A percentile compares a stretch with the other conserved stretches of the same genome.
Evolutionary conservation across 257 asterid genomes (phyloP).

Genomic region (Solanum sejunctum): DNA sequence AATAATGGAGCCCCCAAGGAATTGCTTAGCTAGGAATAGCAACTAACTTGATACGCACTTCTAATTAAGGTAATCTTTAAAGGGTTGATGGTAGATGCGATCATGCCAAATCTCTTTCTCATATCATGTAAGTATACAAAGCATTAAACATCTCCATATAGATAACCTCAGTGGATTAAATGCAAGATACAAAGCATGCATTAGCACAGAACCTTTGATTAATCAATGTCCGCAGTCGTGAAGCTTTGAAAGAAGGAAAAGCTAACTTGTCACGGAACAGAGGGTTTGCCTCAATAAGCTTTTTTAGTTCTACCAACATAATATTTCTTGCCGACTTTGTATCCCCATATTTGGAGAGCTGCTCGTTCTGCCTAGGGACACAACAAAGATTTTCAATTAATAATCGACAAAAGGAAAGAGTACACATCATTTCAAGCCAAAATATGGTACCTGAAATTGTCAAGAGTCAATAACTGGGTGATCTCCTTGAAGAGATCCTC

Average conservation of each 20-base stretch:
- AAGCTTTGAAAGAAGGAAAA: slow-evolving; percentile 70
- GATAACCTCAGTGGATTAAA: slow-evolving; percentile 1
- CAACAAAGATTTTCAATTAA: slow-evolving; percentile 8
- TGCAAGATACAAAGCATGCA: background rate
- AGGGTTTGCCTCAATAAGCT: slow-evolving; percentile 90
- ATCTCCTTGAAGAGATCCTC: slow-evolving; percentile 95
- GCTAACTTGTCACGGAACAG: slow-evolving; percentile 81
- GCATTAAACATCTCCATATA: background rate
- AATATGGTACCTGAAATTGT: slow-evolving; percentile 63
- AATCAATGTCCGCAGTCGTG: slow-evolving; percentile 82
- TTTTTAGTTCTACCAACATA: slow-evolving; percentile 81
- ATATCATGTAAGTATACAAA: background rate
- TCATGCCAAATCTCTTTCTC: background rate
- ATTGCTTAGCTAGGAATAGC: background rate
- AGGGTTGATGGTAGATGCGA: background rate
- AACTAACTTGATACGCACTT: background rate
- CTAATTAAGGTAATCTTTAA: background rate
- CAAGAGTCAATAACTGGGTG: slow-evolving; percentile 71
- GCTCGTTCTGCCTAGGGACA: slow-evolving; percentile 78
- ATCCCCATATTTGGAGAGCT: slow-evolving; percentile 93
- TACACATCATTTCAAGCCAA: background rate
- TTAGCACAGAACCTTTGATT: slow-evolving; percentile 61
- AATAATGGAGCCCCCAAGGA: background rate
- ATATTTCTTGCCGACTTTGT: slow-evolving; percentile 84
- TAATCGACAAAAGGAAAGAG: background rate